These are phyloP conservation scores for Leccinum truebloodii DNA, from an alignment of 768 basidiomycete genomes.

Conservation along the genomic window DNA sequence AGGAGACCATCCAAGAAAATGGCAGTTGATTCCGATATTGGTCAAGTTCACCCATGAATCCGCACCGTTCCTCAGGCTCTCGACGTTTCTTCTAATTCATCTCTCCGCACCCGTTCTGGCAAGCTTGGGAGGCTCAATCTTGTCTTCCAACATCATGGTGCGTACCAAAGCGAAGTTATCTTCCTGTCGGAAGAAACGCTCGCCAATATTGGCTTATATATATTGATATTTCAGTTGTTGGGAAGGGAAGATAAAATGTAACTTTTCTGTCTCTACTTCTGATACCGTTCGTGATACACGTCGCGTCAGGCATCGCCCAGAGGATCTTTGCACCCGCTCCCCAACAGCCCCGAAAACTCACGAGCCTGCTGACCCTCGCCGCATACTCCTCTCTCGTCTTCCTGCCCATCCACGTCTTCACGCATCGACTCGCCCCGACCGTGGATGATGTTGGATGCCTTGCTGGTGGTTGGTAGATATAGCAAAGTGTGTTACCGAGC, in stretches of 20 bases:
- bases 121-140: conserved; percentile 63
- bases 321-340: conserved; percentile 50
- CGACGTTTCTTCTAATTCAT: conserved; percentile 72
- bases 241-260: conserved; percentile 66
- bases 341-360: conserved; percentile 35
- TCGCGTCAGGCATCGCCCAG: conserved; percentile 56
- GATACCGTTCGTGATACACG: conserved; percentile 65
- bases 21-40: conserved; percentile 33
- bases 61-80: conserved; percentile 61
- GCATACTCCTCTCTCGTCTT: conserved; percentile 63
- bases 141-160: conserved; percentile 78
- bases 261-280: conserved; percentile 47
- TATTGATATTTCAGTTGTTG: conserved; percentile 51
- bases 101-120: conserved; percentile 73
- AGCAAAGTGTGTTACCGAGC: too few species aligned
- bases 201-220: background rate
- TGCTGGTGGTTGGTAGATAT: too few species aligned
- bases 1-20: conserved; percentile 2
- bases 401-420: conserved; percentile 68
- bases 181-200: background rate
- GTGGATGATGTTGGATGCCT: background rate
- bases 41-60: conserved; percentile 66
- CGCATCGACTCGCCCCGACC: conserved; percentile 62
- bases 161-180: conserved; percentile 17
- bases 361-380: conserved; percentile 52